These are phyloP conservation scores for Tieghemostelium lacteum DNA, from an alignment of 78 protist genomes.

Conservation along the genomic window DNA sequence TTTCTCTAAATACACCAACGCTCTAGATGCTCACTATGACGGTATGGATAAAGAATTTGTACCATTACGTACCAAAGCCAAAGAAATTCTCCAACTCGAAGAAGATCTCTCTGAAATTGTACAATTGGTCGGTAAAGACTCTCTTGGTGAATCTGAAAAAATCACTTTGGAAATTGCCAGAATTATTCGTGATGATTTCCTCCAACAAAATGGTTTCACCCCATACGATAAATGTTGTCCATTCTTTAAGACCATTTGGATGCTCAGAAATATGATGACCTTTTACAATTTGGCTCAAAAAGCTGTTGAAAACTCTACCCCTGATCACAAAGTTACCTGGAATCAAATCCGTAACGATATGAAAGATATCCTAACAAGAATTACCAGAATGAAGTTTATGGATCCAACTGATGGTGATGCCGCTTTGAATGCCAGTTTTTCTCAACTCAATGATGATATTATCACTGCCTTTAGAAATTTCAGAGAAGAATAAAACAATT, in stretches of 20 bases:
- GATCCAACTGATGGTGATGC: constrained; percentile 86
- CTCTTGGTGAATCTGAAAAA: constrained; percentile 99
- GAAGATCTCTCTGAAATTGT: constrained; percentile 99
- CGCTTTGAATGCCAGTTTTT: constrained; percentile 23
- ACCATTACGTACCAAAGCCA: constrained; percentile 81
- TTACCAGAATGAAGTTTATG: constrained; percentile 84
- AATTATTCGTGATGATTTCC: constrained; percentile 98
- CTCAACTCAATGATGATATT: constrained; percentile 65
- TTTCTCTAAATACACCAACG: constrained; percentile 95
- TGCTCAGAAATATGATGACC: constrained; percentile 94
- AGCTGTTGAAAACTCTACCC: constrained; percentile 86
- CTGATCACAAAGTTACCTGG: constrained; percentile 88
- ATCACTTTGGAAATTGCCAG: constrained; percentile 97
- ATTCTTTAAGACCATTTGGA: constrained; percentile 98
- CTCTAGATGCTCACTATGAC: constrained; percentile 96
- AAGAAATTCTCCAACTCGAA: constrained; percentile 97
- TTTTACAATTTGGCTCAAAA: constrained; percentile 91
- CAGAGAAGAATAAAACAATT: constrained; percentile 8
- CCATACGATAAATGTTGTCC: constrained; percentile 98
- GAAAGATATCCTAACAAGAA: constrained; percentile 57
- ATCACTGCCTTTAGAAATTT: constrained; percentile 51
- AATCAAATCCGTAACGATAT: constrained; percentile 76
- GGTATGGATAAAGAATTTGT: constrained; percentile 91
- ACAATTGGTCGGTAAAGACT: constrained; percentile 99
- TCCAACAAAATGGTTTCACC: constrained; percentile 98